Percentiles rank a stretch among this genome's conserved stretches.
phyloP scores from a whole-genome alignment of 768 basidiomycete genomes.

The Leccinum boreale region DNA sequence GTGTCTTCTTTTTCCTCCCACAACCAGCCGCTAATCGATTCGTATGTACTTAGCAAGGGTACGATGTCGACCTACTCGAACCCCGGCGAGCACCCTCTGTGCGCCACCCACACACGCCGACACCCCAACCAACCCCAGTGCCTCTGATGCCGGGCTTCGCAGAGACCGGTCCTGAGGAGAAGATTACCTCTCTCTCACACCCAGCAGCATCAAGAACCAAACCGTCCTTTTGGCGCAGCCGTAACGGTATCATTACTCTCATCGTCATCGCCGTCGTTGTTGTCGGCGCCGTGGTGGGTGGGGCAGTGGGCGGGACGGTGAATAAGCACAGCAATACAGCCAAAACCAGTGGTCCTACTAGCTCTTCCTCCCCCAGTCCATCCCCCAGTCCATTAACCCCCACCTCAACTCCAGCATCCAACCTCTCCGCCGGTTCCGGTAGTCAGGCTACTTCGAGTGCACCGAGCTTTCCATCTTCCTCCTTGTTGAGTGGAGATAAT shows the following conservation, averaged over 20 bases:
- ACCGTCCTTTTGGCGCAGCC: slow-evolving; percentile 48
- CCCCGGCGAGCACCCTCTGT: slow-evolving; percentile 21
- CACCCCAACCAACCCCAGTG: slow-evolving; percentile 10
- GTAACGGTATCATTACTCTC: slow-evolving; percentile 40
- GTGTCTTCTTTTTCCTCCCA: not conserved
- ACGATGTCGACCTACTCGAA: slow-evolving; percentile 46
- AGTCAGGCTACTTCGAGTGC: not conserved
- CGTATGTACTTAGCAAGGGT: slow-evolving; percentile 42
- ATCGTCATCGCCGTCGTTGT: slow-evolving; percentile 38
- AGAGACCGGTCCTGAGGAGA: slow-evolving; percentile 16
- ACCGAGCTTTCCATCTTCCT: not conserved
- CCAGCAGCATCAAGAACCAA: slow-evolving; percentile 1
- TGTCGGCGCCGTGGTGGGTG: slow-evolving; percentile 53
- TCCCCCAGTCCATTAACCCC: too few species aligned
- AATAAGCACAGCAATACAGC: slow-evolving; percentile 19
- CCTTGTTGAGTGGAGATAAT: not conserved
- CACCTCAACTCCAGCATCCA: not conserved
- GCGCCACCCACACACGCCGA: slow-evolving; percentile 13
- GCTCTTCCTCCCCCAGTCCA: not conserved
- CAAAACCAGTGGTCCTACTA: rapidly evolving
- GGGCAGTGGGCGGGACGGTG: slow-evolving; percentile 52
- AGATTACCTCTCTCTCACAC: not conserved
- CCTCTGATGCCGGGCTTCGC: slow-evolving; percentile 5
- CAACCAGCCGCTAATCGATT: not conserved
- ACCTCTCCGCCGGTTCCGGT: not conserved